Conservation (phyloP, 1,139 yeast species). For the Candida anutae region DNA sequence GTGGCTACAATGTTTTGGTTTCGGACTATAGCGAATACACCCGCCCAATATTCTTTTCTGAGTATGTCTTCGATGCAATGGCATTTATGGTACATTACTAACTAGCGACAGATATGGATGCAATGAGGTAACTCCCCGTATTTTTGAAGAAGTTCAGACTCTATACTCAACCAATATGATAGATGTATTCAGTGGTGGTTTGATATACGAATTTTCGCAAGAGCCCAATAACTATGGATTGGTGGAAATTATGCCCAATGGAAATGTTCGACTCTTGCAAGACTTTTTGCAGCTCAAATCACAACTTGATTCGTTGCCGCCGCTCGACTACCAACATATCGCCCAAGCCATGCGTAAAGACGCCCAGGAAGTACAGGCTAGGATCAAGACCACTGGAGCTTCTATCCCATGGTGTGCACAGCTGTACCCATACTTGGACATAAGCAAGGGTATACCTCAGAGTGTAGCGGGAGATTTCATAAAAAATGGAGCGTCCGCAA, state of each 20-base stretch:
- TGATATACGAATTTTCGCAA: conserved; percentile 85
- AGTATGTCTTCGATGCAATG: conserved; percentile 32
- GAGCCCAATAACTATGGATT: conserved; percentile 87
- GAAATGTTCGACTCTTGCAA: conserved; percentile 44
- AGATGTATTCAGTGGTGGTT: conserved; percentile 81
- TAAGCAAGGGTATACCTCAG: conserved; percentile 40
- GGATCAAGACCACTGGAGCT: conserved; percentile 16
- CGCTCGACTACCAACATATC: conserved; percentile 18
- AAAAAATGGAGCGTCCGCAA: conserved; percentile 37
- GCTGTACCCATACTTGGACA: conserved; percentile 45
- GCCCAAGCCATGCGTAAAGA: conserved; percentile 19
- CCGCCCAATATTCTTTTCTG: conserved; percentile 82
- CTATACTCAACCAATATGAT: conserved; percentile 71
- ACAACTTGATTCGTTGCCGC: conserved; percentile 33
- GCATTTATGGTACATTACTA: conserved; percentile 6
- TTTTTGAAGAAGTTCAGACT: conserved; percentile 69
- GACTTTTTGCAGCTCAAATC: conserved; percentile 49
- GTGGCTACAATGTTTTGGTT: conserved; percentile 76
- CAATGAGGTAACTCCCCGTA: conserved; percentile 73
- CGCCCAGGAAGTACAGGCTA: conserved; percentile 17
- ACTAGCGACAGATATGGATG: conserved; percentile 51
- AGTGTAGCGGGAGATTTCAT: conserved; percentile 39
- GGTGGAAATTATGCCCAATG: conserved; percentile 52
- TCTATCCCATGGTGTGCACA: conserved; percentile 33
- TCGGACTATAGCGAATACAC: conserved; percentile 60